Base-by-base conservation (phyloP, 192 early-diverging fungal species). In the Radiomyces spectabilis region DNA sequence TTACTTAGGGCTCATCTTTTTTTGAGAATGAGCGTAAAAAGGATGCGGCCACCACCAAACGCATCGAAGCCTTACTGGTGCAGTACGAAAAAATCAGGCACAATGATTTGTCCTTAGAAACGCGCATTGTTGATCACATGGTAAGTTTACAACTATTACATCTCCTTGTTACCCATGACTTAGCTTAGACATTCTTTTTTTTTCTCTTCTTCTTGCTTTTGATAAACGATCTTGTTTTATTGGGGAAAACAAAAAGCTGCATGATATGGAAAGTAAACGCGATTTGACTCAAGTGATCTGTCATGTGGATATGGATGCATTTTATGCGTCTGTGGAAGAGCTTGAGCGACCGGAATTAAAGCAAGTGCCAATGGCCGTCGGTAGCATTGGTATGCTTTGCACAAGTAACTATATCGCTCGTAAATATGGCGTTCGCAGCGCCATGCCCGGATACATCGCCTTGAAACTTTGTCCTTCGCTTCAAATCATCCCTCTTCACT, bases 291-390 rank as follows among this genome's bases (percentile, higher is more conserved):
- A 75, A 22, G 57, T 40, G 29, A 85, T 87, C 27, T 76, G 79
- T 10, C 81, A 81, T 59, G 64, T 87, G 26, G 85, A 87, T 52
- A 86, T 86, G 85, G 81, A 84, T 51, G 84, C 85, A 7, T 87
- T 82, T 41, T 87, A 83, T 59, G 82, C 82, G 0, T 76, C 82
- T 2, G 81, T 87, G 1, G 85, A 86, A 69, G 82, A 83, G 62
- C 70, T 77, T 13, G 84, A 87, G 41, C 43, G 66, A 2, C 81
- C 85, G 0, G 66, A 76, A n/a, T 48, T 86, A 16, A 80, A 80
- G 50, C 46, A 42, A 7, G 74, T 72, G 22, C 82, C 83, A 10
- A 82, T 87, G 80, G 63, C 63, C 5, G 82, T 86, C 10, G 82
- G 81, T 25, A 69, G 61, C 15, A 59, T 63, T 18, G 35, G 39